These are phyloP conservation scores for Alternaria gansuensis DNA, from an alignment of 2,329 filamentous ascomycete genomes.

Conservation along the genomic window DNA sequence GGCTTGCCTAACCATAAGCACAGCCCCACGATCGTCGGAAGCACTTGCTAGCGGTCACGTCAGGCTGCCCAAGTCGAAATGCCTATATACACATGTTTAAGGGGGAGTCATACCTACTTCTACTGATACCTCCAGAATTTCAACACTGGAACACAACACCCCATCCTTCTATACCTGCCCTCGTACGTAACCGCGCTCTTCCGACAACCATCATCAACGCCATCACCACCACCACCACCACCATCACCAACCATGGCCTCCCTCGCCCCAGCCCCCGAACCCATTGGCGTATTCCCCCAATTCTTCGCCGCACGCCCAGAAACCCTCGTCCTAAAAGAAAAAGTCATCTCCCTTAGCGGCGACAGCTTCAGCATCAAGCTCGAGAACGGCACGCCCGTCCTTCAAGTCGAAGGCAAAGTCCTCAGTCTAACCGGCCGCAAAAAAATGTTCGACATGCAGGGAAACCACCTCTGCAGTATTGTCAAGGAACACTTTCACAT, in stretches of 20 bases:
- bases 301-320: constrained; percentile 42
- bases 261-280: constrained; percentile 27
- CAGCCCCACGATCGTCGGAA: constrained; percentile 10
- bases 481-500: constrained; percentile 63
- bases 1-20: constrained; percentile 8
- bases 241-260: constrained; percentile 22
- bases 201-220: background rate
- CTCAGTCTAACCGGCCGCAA: constrained; percentile 65
- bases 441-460: constrained; percentile 63
- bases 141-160: background rate
- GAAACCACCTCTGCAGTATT: constrained; percentile 67
- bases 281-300: constrained; percentile 43
- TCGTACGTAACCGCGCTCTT: background rate
- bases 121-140: background rate
- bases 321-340: constrained; percentile 68
- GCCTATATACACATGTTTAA: background rate
- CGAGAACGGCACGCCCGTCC: constrained; percentile 62
- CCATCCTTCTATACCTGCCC: background rate
- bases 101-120: background rate
- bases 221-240: background rate
- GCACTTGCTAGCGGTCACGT: constrained; percentile 3
- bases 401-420: constrained; percentile 66
- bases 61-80: background rate
- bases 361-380: constrained; percentile 71
- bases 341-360: constrained; percentile 67